Percentiles rank a stretch among this genome's conserved stretches.
These are phyloP conservation scores for Neurospora sp. DNA, from an alignment of 495 filamentous ascomycete species.

Conservation along the genomic window DNA sequence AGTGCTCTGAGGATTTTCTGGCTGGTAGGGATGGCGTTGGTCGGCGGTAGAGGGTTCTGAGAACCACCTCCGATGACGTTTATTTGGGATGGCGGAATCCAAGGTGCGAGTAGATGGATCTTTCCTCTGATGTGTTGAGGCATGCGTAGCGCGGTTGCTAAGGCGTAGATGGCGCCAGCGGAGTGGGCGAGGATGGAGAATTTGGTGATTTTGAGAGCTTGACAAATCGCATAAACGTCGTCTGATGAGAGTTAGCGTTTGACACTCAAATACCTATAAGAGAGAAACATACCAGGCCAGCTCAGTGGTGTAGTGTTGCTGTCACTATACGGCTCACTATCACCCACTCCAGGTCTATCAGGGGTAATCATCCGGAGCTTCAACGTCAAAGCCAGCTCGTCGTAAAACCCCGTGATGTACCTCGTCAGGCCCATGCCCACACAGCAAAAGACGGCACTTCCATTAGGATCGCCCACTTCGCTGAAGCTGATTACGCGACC, in stretches of 20 bases:
- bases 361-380: conserved; percentile 87
- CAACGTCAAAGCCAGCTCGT: conserved; percentile 83
- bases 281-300: conserved; percentile 73
- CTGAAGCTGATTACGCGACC: conserved; percentile 89
- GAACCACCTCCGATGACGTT: conserved; percentile 62
- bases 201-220: conserved; percentile 83
- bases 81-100: conserved; percentile 98
- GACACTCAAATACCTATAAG: background rate
- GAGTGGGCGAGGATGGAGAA: conserved; percentile 98
- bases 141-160: conserved; percentile 91
- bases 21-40: conserved; percentile 77
- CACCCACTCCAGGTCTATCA: conserved; percentile 89
- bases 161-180: conserved; percentile 92
- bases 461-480: conserved; percentile 88
- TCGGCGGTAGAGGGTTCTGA: conserved; percentile 57
- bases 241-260: conserved; percentile 40
- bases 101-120: conserved; percentile 91
- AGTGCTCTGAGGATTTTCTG: conserved; percentile 86
- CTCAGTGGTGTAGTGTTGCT: conserved; percentile 74
- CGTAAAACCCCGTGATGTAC: conserved; percentile 95
- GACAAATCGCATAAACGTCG: conserved; percentile 92
- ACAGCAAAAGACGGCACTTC: conserved; percentile 90
- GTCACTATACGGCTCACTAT: conserved; percentile 75
- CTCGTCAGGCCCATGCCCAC: conserved; percentile 96
- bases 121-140: conserved; percentile 91